A percentile compares a stretch with the other conserved stretches of the same genome.
Conservation (phyloP, 176 grass and related monocot genomes). For the Tuctoria greenei region DNA sequence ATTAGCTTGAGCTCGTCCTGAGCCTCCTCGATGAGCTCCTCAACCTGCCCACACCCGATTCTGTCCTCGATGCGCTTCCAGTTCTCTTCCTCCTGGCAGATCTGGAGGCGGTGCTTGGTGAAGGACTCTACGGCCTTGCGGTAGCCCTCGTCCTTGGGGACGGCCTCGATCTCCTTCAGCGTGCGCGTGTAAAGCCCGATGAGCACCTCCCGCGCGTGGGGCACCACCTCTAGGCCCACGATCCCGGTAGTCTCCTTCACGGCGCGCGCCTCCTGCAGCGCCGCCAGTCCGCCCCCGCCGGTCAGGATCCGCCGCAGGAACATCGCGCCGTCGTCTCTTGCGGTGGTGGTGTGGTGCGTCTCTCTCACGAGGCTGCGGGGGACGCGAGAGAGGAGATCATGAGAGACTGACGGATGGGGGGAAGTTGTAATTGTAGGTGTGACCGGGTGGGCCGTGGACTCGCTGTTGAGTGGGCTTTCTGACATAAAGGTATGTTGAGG, state of each 20-base stretch:
- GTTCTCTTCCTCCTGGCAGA: conserved; percentile 78
- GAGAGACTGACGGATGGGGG: background rate
- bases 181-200: conserved; percentile 76
- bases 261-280: conserved; percentile 45
- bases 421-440: background rate
- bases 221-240: conserved; percentile 83
- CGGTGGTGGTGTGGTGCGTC: background rate
- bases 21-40: conserved; percentile 95
- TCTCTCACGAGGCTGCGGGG: conserved; percentile 27
- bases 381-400: no score
- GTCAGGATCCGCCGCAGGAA: conserved; percentile 81
- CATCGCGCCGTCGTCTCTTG: conserved; percentile 43
- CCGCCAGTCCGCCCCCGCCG: conserved; percentile 47
- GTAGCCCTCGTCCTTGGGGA: conserved; percentile 82
- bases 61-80: conserved; percentile 81
- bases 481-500: background rate
- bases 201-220: conserved; percentile 75
- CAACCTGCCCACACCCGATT: conserved; percentile 75
- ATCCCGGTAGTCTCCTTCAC: conserved; percentile 88
- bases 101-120: conserved; percentile 74
- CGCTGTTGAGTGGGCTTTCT: background rate
- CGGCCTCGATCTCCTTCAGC: conserved; percentile 75
- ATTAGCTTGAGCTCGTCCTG: conserved; percentile 92
- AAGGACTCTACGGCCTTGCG: conserved; percentile 95
- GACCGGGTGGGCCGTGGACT: background rate